phyloP scores from a whole-genome alignment of 495 filamentous ascomycete genomes.

The Letharia lupina region DNA sequence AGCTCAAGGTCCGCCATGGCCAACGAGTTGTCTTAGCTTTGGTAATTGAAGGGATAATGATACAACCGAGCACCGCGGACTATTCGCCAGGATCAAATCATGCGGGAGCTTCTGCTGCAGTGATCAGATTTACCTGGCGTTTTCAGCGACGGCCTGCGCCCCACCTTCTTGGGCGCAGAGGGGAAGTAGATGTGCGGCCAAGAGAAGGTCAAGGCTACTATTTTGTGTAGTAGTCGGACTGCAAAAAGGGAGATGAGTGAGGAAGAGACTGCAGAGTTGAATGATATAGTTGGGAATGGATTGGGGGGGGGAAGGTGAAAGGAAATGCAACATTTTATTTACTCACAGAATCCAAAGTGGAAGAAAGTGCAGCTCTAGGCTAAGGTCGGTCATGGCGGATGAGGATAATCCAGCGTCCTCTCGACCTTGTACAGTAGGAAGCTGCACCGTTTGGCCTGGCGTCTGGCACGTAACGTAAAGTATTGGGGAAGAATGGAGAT shows the following conservation, averaged over 20 bases:
- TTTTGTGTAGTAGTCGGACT: background rate
- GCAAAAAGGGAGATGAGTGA: background rate
- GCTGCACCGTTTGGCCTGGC: background rate
- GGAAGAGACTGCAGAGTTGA: background rate
- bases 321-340: background rate
- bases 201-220: background rate
- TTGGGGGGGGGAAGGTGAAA: no score
- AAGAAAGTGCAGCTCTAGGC: no score
- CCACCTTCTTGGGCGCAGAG: background rate
- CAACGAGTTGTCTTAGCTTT: background rate
- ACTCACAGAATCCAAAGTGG: no score
- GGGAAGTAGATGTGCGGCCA: background rate
- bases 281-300: background rate
- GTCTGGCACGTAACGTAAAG: no score
- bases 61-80: background rate
- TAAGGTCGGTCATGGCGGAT: background rate
- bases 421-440: background rate
- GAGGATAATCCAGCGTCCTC: background rate
- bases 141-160: background rate
- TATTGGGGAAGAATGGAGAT: no score
- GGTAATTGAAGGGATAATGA: background rate
- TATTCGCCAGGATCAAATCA: background rate
- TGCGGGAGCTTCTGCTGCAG: background rate
- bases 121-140: background rate
- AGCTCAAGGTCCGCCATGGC: constrained; percentile 48